phyloP scores from a whole-genome alignment of 2,329 filamentous ascomycete genomes.

The Phialophora verrucosa region DNA sequence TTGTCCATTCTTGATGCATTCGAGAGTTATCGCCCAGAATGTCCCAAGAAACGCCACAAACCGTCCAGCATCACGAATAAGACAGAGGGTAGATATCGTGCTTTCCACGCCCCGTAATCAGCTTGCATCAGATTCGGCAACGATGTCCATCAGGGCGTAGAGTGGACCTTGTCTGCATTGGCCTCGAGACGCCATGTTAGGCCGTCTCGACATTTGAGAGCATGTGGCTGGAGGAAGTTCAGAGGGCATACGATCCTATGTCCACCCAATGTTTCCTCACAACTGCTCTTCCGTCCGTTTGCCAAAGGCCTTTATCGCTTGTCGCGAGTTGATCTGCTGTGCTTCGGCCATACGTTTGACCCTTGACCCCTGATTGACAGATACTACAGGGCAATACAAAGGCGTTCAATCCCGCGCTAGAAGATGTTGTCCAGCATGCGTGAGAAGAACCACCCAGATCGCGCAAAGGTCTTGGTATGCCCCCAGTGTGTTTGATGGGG shows the following conservation, averaged over 20 bases:
- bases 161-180: not conserved
- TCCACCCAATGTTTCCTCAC: not conserved
- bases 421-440: not conserved
- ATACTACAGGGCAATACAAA: not conserved
- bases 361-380: not conserved
- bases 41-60: constrained; percentile 5
- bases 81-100: not conserved
- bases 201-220: not conserved
- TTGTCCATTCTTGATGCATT: not conserved
- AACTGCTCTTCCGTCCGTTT: not conserved
- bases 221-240: not conserved
- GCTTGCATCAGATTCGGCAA: not conserved
- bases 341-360: not conserved
- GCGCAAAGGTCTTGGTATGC: not conserved
- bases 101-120: not conserved
- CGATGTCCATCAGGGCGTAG: not conserved
- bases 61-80: not conserved
- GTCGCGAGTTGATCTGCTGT: not conserved
- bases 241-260: not conserved
- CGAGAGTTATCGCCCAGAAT: constrained; percentile 1
- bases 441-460: not conserved
- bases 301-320: not conserved
- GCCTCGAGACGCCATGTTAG: not conserved
- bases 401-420: not conserved
- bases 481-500: not conserved